These are phyloP conservation scores for Fremontodendron californicum DNA, from an alignment of 345 rosid genomes.

Conservation along the genomic window DNA sequence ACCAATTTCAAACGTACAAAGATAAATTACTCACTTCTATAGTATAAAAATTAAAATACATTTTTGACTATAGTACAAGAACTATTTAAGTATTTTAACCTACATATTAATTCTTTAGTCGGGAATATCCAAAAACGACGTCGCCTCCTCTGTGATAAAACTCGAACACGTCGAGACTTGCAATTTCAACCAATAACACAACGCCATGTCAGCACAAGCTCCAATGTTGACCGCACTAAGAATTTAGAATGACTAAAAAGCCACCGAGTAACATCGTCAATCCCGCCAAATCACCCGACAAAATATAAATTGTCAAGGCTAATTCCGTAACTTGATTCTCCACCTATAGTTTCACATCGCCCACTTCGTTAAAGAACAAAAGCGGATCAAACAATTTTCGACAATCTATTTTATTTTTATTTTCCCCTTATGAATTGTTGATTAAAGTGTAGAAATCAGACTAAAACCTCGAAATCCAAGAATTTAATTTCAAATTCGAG, in stretches of 20 bases:
- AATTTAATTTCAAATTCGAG: not conserved
- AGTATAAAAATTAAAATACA: no score
- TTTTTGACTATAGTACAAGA: no score
- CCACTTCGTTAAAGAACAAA: not conserved
- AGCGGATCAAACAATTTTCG: not conserved
- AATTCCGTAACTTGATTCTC: not conserved
- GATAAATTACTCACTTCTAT: no score
- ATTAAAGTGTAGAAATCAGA: not conserved
- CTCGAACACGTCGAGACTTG: not conserved
- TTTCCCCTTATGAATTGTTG: not conserved
- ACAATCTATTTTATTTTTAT: not conserved
- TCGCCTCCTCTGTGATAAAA: not conserved
- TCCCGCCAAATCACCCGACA: not conserved
- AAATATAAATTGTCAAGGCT: not conserved
- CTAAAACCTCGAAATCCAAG: not conserved
- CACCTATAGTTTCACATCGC: not conserved
- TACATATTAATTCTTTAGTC: no score
- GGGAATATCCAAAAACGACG: no score
- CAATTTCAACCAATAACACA: not conserved
- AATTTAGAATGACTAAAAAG: not conserved
- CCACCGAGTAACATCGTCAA: no score
- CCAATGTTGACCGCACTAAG: not conserved
- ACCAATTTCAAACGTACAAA: no score
- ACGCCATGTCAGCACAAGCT: not conserved
- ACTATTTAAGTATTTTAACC: no score